A percentile compares a stretch with the other conserved stretches of the same genome.
Evolutionary conservation across 2,329 filamentous ascomycete species (phyloP).

Genomic region (Colletotrichum acutatum): DNA sequence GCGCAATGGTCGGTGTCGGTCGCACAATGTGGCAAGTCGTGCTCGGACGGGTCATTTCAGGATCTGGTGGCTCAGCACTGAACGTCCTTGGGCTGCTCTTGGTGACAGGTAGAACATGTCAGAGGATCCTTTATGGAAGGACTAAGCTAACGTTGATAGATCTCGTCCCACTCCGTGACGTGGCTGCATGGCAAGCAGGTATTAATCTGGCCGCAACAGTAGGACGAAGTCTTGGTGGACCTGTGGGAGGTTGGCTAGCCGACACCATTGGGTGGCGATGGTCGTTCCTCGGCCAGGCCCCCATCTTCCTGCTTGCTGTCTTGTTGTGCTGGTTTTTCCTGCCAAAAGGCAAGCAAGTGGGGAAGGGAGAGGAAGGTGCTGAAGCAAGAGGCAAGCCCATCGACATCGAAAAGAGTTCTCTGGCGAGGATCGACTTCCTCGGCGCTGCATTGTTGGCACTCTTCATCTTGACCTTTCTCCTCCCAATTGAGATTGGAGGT

Average conservation of each 20-base stretch:
- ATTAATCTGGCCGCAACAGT: constrained; percentile 63
- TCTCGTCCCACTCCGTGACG: constrained; percentile 61
- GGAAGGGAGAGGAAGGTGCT: background rate
- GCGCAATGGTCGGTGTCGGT: constrained; percentile 52
- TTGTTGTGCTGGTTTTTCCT: constrained; percentile 64
- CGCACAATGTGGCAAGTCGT: constrained; percentile 60
- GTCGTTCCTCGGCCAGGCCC: constrained; percentile 73
- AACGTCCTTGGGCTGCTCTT: constrained; percentile 61
- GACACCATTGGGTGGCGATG: constrained; percentile 75
- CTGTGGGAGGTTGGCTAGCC: constrained; percentile 70
- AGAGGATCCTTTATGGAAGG: background rate
- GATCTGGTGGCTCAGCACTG: constrained; percentile 63
- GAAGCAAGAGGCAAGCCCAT: constrained; percentile 1
- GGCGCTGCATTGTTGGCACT: constrained; percentile 67
- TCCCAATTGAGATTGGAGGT: constrained; percentile 65
- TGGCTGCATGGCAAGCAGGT: constrained; percentile 64
- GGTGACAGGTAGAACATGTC: constrained; percentile 55
- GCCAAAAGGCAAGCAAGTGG: constrained; percentile 44
- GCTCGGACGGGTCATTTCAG: constrained; percentile 61
- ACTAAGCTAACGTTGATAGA: constrained; percentile 45
- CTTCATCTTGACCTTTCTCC: constrained; percentile 67
- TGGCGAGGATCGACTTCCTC: constrained; percentile 63
- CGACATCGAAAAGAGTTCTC: constrained; percentile 39
- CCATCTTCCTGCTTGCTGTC: constrained; percentile 65
- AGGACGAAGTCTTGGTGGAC: constrained; percentile 63